Evolutionary conservation across 805 yeast genomes (phyloP).

Genomic region (Debaryomyces hansenii): DNA sequence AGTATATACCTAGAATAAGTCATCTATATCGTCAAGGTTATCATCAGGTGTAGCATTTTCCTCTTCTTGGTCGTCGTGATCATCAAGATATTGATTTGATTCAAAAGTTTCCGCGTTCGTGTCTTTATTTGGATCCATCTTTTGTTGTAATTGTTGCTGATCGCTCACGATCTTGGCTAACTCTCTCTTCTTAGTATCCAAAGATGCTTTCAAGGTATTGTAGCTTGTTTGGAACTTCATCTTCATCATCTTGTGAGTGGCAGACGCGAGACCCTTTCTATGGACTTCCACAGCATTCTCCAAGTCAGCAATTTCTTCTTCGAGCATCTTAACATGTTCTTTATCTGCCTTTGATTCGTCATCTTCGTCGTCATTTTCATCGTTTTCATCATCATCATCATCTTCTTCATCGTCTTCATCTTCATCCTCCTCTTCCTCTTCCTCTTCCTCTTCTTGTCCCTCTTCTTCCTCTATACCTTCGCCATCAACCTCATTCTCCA

Average conservation of each 20-base stretch:
- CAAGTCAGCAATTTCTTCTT: conserved; percentile 83
- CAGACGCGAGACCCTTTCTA: conserved; percentile 66
- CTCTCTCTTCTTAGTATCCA: conserved; percentile 76
- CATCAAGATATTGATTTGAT: conserved; percentile 28
- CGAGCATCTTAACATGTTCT: conserved; percentile 59
- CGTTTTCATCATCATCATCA: conserved; percentile 54
- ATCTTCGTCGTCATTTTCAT: conserved; percentile 50
- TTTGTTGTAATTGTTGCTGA: conserved; percentile 23
- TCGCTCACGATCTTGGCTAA: conserved; percentile 37
- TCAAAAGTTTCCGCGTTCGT: conserved; percentile 28
- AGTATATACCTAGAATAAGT: conserved; percentile 26
- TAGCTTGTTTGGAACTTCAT: conserved; percentile 84
- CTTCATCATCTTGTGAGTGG: conserved; percentile 80
- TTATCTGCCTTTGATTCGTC: conserved; percentile 55
- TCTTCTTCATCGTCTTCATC: conserved; percentile 58
- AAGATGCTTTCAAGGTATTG: conserved; percentile 72
- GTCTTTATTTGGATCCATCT: conserved; percentile 21
- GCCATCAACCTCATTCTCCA: conserved; percentile 5
- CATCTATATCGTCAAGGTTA: conserved; percentile 38
- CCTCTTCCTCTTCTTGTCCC: conserved; percentile 47
- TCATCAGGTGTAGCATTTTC: conserved; percentile 16
- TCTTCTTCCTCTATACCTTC: conserved; percentile 22
- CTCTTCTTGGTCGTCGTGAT: conserved; percentile 28
- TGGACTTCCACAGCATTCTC: conserved; percentile 76
- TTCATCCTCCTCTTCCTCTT: conserved; percentile 53